These are phyloP conservation scores for Alternaria sp. DNA, from an alignment of 2,329 filamentous ascomycete species.

Conservation along the genomic window DNA sequence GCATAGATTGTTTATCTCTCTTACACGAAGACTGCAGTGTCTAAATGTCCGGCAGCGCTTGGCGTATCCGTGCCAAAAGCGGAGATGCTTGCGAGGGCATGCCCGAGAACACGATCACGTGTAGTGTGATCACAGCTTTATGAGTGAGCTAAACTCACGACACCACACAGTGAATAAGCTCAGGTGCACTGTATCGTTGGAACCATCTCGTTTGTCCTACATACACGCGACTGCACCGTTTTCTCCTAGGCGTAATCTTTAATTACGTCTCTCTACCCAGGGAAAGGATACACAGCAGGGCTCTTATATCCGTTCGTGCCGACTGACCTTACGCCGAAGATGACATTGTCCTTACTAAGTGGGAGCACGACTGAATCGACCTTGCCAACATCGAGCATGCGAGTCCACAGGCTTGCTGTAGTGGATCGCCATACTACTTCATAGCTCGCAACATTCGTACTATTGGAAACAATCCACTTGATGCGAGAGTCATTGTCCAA, in stretches of 20 bases:
- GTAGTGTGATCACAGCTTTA: neutral
- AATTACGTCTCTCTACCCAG: conserved; percentile 27
- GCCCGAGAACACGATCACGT: neutral
- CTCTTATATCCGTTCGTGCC: conserved; percentile 62
- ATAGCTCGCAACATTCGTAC: conserved; percentile 57
- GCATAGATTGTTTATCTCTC: neutral
- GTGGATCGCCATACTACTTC: conserved; percentile 66
- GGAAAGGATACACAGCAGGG: conserved; percentile 58
- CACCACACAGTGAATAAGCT: neutral
- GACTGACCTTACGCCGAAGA: conserved; percentile 64
- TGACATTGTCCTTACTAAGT: conserved; percentile 66
- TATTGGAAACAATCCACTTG: conserved; percentile 57
- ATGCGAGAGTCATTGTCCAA: conserved; percentile 62
- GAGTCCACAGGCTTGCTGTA: conserved; percentile 61
- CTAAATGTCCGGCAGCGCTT: neutral
- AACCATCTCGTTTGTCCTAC: neutral
- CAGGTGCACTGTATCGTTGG: neutral
- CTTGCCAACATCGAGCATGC: conserved; percentile 60
- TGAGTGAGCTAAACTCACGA: neutral
- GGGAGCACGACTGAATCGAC: conserved; percentile 57
- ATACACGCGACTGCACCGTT: neutral
- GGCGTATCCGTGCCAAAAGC: neutral
- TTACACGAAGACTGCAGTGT: neutral
- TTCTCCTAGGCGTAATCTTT: neutral
- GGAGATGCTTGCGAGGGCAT: neutral